phyloP scores from a whole-genome alignment of 2,329 filamentous ascomycete species.

The Paracorniculantispora psalliotae region DNA sequence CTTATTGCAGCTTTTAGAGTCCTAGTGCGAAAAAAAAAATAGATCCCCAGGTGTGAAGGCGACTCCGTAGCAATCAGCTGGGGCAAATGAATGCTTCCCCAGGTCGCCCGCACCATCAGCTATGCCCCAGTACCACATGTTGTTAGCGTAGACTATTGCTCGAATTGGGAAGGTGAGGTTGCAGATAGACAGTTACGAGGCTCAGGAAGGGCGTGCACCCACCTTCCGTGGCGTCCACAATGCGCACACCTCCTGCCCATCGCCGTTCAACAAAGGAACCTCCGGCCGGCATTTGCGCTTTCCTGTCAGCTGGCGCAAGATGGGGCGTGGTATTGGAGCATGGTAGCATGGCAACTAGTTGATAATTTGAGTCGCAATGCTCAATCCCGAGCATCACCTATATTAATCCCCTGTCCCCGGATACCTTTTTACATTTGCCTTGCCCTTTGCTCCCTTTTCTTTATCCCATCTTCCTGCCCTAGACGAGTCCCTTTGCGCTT shows the following conservation, averaged over 20 bases:
- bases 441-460: background rate
- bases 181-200: background rate
- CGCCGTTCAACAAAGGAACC: background rate
- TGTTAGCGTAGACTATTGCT: background rate
- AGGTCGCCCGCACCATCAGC: background rate
- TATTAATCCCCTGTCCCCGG: background rate
- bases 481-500: background rate
- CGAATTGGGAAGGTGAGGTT: slow-evolving; percentile 6
- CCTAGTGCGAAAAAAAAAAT: background rate
- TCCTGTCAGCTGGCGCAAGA: background rate
- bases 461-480: background rate
- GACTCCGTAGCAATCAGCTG: slow-evolving; percentile 2
- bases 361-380: background rate
- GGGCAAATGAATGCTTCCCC: background rate
- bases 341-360: background rate
- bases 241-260: background rate
- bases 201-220: background rate
- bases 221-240: background rate
- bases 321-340: background rate
- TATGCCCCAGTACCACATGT: background rate
- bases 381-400: background rate
- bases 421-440: background rate
- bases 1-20: background rate
- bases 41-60: background rate
- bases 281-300: slow-evolving; percentile 1